Percentiles rank a stretch among this genome's conserved stretches.
Evolutionary conservation across 139 green algal species (phyloP).

Genomic region (Chlamydomonas schloesseri): DNA sequence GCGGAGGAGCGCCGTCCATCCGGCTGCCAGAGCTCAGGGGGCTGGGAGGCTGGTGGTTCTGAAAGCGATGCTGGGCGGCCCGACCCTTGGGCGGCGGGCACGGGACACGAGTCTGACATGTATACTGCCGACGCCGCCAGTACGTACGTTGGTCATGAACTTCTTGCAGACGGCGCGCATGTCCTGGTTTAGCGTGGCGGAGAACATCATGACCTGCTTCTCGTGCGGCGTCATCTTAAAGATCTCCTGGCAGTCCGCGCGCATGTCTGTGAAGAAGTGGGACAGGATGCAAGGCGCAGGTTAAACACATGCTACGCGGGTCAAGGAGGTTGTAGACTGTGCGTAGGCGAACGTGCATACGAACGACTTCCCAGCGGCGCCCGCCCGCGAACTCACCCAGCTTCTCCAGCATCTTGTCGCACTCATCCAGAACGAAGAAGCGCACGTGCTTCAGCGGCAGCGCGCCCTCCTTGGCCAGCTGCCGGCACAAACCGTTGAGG

Average conservation of each 20-base stretch:
- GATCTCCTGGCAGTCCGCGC: conserved; percentile 96
- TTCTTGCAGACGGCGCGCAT: conserved; percentile 98
- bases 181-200: conserved; percentile 92
- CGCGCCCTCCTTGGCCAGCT: conserved; percentile 84
- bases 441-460: conserved; percentile 91
- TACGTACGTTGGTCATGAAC: conserved; percentile 93
- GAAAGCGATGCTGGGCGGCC: conserved; percentile 16
- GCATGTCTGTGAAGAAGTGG: conserved; percentile 92
- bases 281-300: too few relatives aligned
- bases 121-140: not conserved
- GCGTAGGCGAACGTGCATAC: too few relatives aligned
- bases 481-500: not conserved
- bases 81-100: conserved; percentile 10
- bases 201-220: conserved; percentile 99
- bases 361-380: too few relatives aligned
- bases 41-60: conserved; percentile 12
- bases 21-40: conserved; percentile 11
- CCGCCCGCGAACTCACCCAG: conserved; percentile 64
- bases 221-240: conserved; percentile 99
- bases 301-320: too few relatives aligned
- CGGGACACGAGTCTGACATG: not conserved
- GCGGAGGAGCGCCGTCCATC: conserved; percentile 24
- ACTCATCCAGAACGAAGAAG: conserved; percentile 99
- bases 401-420: conserved; percentile 99
- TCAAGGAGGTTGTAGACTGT: too few relatives aligned